phyloP scores from a whole-genome alignment of 805 yeast species.

The Wickerhamiella vanderwaltii region DNA sequence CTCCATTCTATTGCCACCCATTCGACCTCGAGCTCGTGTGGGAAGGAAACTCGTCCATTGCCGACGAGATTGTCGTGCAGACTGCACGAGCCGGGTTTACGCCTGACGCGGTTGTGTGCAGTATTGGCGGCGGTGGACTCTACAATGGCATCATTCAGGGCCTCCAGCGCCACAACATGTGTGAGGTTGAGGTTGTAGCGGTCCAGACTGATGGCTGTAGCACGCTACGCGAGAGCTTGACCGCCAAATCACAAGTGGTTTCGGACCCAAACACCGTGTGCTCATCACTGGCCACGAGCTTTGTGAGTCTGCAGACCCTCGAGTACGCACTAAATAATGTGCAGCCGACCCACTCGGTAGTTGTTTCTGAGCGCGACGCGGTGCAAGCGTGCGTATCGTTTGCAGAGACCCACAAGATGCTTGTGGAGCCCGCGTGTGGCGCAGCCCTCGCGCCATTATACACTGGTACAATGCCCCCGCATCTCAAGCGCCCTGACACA shows the following conservation, averaged over 20 bases:
- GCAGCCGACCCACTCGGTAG: conserved; percentile 34
- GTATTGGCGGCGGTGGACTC: conserved; percentile 96
- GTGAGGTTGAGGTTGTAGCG: conserved; percentile 31
- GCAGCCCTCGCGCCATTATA: conserved; percentile 44
- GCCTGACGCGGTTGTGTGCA: conserved; percentile 62
- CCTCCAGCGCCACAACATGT: conserved; percentile 44
- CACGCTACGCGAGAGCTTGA: conserved; percentile 36
- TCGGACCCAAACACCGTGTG: conserved; percentile 44
- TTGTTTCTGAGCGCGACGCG: conserved; percentile 45
- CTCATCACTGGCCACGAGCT: conserved; percentile 50
- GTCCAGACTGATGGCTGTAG: conserved; percentile 39
- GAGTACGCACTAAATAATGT: conserved; percentile 30
- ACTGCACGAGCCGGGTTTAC: conserved; percentile 30
- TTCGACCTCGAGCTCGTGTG: conserved; percentile 85
- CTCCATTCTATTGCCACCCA: conserved; percentile 78
- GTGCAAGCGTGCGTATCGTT: conserved; percentile 40
- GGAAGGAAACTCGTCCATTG: conserved; percentile 92
- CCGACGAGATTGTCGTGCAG: conserved; percentile 74
- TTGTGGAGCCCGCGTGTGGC: conserved; percentile 66
- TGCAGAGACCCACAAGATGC: conserved; percentile 38
- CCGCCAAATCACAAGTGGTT: conserved; percentile 33
- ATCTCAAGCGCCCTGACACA: background rate
- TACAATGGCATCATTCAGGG: conserved; percentile 80
- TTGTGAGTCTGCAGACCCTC: conserved; percentile 40
- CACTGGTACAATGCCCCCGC: conserved; percentile 3